Evolutionary conservation across 2,329 filamentous ascomycete genomes (phyloP).

Genomic region (Sporothrix variecibatus): DNA sequence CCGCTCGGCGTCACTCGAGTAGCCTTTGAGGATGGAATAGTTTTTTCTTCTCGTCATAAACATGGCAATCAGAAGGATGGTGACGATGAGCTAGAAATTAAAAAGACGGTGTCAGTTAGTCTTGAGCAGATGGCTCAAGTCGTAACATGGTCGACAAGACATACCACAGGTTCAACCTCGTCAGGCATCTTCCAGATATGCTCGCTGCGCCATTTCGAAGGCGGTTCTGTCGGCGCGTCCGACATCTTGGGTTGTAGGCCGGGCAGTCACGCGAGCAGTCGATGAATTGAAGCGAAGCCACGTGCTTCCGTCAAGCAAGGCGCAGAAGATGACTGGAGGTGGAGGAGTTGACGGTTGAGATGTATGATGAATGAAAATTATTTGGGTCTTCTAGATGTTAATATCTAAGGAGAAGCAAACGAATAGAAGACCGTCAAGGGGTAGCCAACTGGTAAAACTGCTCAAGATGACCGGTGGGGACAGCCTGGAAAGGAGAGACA

Average conservation of each 20-base stretch:
- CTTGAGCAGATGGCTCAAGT: background rate
- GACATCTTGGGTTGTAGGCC: conserved; percentile 11
- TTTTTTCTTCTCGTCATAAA: conserved; percentile 21
- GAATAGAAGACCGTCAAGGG: too few relatives aligned
- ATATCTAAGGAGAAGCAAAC: too few relatives aligned
- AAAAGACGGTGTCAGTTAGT: background rate
- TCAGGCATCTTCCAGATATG: conserved; percentile 27
- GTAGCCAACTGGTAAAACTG: too few relatives aligned
- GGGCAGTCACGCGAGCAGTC: background rate
- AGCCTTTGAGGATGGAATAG: conserved; percentile 13
- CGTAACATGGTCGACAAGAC: background rate
- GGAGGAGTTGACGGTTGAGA: background rate
- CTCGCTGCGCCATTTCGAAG: conserved; percentile 25
- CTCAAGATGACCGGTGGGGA: too few relatives aligned
- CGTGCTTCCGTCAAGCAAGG: background rate
- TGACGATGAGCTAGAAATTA: conserved; percentile 19
- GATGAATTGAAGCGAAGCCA: background rate
- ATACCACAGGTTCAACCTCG: conserved; percentile 23
- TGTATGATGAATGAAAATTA: too few relatives aligned
- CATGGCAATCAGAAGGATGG: conserved; percentile 23
- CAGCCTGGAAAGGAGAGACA: too few relatives aligned
- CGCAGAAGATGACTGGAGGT: background rate
- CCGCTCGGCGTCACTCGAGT: background rate
- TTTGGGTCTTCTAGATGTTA: too few relatives aligned
- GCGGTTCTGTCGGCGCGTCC: background rate